phyloP scores from a whole-genome alignment of 1,284 basidiomycete species.

The Ceratobasidium sp. region DNA sequence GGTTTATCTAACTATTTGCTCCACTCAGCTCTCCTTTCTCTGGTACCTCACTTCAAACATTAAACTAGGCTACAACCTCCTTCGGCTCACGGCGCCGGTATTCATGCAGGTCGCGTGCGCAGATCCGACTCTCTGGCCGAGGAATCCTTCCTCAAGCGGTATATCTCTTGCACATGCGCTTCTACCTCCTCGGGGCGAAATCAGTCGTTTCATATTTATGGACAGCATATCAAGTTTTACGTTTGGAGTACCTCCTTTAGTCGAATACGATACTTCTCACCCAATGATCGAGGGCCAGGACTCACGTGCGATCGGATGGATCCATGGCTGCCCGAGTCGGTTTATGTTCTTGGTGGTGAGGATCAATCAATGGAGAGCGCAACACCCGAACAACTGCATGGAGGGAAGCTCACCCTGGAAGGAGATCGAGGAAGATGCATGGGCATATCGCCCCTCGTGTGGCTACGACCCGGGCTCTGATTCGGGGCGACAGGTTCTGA shows the following conservation, averaged over 20 bases:
- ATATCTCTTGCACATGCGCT: constrained; percentile 13
- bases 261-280: constrained; percentile 29
- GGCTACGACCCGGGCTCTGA: neutral
- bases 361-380: constrained; percentile 23
- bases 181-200: neutral
- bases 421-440: neutral
- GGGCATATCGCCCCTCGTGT: neutral
- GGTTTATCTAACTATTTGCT: neutral
- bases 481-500: neutral
- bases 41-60: neutral
- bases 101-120: constrained; percentile 26
- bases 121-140: constrained; percentile 7
- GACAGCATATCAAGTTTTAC: neutral
- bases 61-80: neutral
- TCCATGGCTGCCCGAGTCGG: neutral
- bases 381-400: neutral
- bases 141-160: neutral
- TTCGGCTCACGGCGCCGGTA: neutral
- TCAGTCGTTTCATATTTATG: constrained; percentile 5
- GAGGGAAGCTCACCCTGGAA: neutral
- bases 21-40: neutral
- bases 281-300: neutral
- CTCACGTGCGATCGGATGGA: constrained; percentile 19
- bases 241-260: neutral
- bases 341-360: neutral